Percentiles rank a stretch among this genome's conserved stretches.
These are phyloP conservation scores for Ogataea salicorniae DNA, from an alignment of 805 yeast genomes.

Conservation along the genomic window DNA sequence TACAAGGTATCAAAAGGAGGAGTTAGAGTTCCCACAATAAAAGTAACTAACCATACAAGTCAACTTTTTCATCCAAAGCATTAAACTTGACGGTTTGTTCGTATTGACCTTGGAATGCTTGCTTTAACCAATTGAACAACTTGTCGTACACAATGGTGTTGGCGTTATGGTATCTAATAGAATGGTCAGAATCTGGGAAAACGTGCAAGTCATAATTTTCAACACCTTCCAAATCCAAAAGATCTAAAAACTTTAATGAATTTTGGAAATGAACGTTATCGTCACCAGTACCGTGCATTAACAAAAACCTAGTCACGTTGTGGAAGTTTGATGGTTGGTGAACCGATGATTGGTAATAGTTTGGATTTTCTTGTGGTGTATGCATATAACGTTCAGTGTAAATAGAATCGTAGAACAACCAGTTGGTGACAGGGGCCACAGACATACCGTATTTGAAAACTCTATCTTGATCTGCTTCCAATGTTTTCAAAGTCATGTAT, in stretches of 20 bases:
- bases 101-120: slow-evolving; percentile 53
- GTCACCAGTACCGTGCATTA: slow-evolving; percentile 97
- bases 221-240: slow-evolving; percentile 62
- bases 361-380: slow-evolving; percentile 60
- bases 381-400: slow-evolving; percentile 96
- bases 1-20: background rate
- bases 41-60: slow-evolving; percentile 17
- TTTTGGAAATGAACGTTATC: slow-evolving; percentile 97
- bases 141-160: slow-evolving; percentile 64
- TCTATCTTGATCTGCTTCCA: slow-evolving; percentile 73
- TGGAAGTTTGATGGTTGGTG: slow-evolving; percentile 52
- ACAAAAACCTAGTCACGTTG: slow-evolving; percentile 57
- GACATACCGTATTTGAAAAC: slow-evolving; percentile 86
- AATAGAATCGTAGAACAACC: slow-evolving; percentile 86
- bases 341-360: slow-evolving; percentile 53
- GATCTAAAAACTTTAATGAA: slow-evolving; percentile 70
- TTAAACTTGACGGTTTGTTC: slow-evolving; percentile 13
- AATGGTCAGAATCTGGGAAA: slow-evolving; percentile 79
- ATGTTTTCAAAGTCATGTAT: slow-evolving; percentile 80
- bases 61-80: slow-evolving; percentile 6
- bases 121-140: slow-evolving; percentile 56
- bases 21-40: no score
- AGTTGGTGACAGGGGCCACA: slow-evolving; percentile 96
- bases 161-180: slow-evolving; percentile 69
- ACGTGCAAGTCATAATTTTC: slow-evolving; percentile 79